Base-by-base conservation (phyloP, 805 yeast species). In the Wickerhamiella azyma region DNA sequence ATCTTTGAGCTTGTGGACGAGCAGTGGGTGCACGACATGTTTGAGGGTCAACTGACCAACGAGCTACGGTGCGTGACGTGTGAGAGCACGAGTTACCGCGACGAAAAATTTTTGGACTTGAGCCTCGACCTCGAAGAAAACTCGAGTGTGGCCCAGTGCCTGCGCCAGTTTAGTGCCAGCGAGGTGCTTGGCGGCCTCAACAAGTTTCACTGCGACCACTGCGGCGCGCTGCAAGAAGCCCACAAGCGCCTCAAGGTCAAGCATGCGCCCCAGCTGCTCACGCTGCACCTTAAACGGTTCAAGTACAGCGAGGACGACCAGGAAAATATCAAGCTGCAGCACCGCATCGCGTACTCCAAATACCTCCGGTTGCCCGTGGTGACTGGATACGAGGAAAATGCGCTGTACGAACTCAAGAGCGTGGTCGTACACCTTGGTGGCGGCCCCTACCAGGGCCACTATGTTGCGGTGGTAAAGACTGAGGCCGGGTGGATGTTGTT, bases 381-480 rank as follows among this genome's bases (percentile, higher is more conserved):
- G 26, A 75, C 86, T 0, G 57, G 74, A 42, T 64, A 64, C 19
- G 63, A 67, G 13, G 69, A 74, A 1, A 75, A 75, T 52, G 75
- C 74, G 54, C 68, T 79, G 16, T 92, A 86, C 57, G 95, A 88
- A 55, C 65, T 92, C 43, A 81, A 77, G 51, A 85, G 89, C 0
- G 79, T 89, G 37, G 92, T 92, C 10, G 86, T 92, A 9, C 98
- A 92, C 59, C 78, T 92, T 53, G 98, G 98, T 5, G 94, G 96
- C 3, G 96, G 97, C 0, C 96, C 97, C 1, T 86, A 85, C 66
- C 96, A 88, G 64, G 98, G 98, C 0, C 98, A 92, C 60, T 92
- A 92, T 61, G 89, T 92, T 9, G 74, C 94, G 0, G 66, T 92
- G 5, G 81, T 92, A 49, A 85, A 85, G 58, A 80, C 86, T 5